A percentile compares a stretch with the other conserved stretches of the same genome.
These are phyloP conservation scores for Nitzschia sp. DNA, from an alignment of 108 stramenopile species.

Conservation along the genomic window DNA sequence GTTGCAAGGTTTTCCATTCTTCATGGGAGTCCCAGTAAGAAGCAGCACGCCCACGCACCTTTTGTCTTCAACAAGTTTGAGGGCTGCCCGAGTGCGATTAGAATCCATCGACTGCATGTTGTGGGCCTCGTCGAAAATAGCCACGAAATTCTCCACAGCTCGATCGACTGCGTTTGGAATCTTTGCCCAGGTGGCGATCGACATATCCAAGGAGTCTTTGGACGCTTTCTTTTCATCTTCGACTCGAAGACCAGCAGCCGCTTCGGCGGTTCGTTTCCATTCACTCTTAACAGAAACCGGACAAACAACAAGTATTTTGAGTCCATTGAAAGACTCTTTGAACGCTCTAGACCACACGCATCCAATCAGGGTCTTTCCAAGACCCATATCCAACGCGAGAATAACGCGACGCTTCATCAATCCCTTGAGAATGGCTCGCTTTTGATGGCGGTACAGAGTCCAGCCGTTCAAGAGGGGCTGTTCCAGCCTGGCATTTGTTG, in stretches of 20 bases:
- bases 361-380: constrained; percentile 74
- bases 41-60: constrained; percentile 71
- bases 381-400: constrained; percentile 84
- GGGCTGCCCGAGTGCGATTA: constrained; percentile 57
- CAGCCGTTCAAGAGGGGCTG: constrained; percentile 71
- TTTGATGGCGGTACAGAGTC: constrained; percentile 76
- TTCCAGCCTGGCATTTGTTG: constrained; percentile 59
- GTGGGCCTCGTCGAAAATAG: constrained; percentile 82
- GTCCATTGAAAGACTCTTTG: constrained; percentile 43
- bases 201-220: constrained; percentile 25
- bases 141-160: constrained; percentile 46
- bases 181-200: constrained; percentile 64
- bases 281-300: constrained; percentile 72
- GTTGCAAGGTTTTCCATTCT: constrained; percentile 83
- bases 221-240: constrained; percentile 23
- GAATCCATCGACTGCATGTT: constrained; percentile 71
- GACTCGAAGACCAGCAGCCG: constrained; percentile 53
- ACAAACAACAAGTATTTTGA: constrained; percentile 63
- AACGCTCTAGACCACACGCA: constrained; percentile 78
- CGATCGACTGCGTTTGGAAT: constrained; percentile 40
- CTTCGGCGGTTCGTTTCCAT: constrained; percentile 71
- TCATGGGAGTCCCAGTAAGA: constrained; percentile 90
- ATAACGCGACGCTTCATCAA: constrained; percentile 72
- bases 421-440: constrained; percentile 57
- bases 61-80: constrained; percentile 48